Evolutionary conservation across 2,329 filamentous ascomycete genomes (phyloP), one percentile per base, ranked within the genome.

Genomic region (Colletotrichum tofieldiae): DNA sequence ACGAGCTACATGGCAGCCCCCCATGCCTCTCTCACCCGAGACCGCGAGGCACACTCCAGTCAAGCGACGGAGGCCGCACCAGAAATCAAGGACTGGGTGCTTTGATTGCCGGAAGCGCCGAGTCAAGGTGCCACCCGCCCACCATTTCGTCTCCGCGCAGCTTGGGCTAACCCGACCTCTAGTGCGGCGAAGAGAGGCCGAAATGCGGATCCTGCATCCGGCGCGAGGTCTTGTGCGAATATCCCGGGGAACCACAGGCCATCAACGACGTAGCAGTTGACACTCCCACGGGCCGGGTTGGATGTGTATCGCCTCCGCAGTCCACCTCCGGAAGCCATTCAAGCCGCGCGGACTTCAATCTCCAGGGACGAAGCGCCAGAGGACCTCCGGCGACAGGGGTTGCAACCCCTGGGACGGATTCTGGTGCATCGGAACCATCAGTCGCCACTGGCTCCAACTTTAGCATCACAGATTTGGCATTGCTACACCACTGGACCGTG

Each of bases 401-500:
- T 11, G 45, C 45, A 6, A 49, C 32, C 29, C 52, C 54, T 3
- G 20, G 5, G 3, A 49, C 45, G 26, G 43, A 26, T 2, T 47
- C 32, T 45, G 43, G 9, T 55, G 20, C 56, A 37, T 16, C 26
- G 2, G 11, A 8, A 16, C 41, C 18, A 20, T 45, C 56, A 5
- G 18, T 18, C 1, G n/a, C 23, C 18, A 39, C 26, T 8, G 4
- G 56, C 1, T 7, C 37, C 9, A 41, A 32, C 12, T 75, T 74
- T 26, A 43, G 61, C 29, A 56, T 76, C 6, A 35, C 41, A n/a
- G 75, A 75, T 51, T 45, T 76, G 6, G 69, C 63, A 3, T 61
- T 75, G 12, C 65, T 75, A 5, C 74, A 76, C n/a, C 75, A 75
- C 39, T 75, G 75, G 75, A 73, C 73, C 16, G n/a, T 73, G 2